These are phyloP conservation scores for Coemansia sp. DNA, from an alignment of 192 early-diverging fungal genomes.

Conservation along the genomic window DNA sequence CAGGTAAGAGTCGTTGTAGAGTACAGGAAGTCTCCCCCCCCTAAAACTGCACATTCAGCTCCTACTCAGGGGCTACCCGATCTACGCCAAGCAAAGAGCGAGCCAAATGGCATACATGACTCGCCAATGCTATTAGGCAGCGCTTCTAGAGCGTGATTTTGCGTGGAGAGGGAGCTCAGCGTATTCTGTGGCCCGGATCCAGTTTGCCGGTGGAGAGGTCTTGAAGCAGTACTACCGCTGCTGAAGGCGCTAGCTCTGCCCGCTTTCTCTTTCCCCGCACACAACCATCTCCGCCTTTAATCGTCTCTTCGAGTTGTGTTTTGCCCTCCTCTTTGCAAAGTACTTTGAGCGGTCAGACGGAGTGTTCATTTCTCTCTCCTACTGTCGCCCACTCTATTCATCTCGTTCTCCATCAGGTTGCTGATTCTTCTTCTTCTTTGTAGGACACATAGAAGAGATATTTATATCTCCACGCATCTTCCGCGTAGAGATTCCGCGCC, in stretches of 20 bases:
- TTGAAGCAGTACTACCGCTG: neutral
- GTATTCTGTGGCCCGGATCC: neutral
- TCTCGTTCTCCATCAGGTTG: neutral
- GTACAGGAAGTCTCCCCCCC: neutral
- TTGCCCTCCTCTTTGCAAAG: neutral
- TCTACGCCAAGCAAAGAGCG: neutral
- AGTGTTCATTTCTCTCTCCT: neutral
- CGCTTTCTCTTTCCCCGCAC: slow-evolving; percentile 8
- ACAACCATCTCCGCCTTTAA: slow-evolving; percentile 1
- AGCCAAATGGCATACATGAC: neutral
- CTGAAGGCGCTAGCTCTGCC: neutral
- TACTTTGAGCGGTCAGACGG: too few species aligned
- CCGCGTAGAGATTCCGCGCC: slow-evolving; percentile 16
- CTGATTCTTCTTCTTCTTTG: neutral
- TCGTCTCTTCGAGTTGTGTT: neutral
- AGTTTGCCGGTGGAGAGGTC: neutral
- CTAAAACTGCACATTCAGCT: neutral
- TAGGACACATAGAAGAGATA: slow-evolving; percentile 44
- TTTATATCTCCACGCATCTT: slow-evolving; percentile 42
- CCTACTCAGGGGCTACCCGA: neutral
- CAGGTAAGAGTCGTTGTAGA: slow-evolving; percentile 29
- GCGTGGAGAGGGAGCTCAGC: neutral
- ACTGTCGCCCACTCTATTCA: slow-evolving; percentile 1
- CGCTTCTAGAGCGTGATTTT: neutral
- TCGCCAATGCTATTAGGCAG: neutral